These are phyloP conservation scores for Salix purpurea DNA, from an alignment of 345 rosid species.

Conservation along the genomic window DNA sequence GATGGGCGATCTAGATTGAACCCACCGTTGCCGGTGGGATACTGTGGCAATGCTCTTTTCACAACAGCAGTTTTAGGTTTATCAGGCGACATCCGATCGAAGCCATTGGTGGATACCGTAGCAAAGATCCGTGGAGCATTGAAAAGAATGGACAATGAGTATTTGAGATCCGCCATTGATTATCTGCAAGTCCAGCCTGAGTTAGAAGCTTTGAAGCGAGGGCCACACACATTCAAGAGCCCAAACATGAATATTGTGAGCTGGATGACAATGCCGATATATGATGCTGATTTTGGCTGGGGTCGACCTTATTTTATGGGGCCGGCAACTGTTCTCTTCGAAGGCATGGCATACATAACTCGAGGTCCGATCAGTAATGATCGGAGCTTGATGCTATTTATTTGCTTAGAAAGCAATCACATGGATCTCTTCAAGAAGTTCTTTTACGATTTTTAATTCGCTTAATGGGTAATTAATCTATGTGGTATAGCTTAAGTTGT, in stretches of 20 bases:
- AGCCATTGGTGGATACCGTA: conserved; percentile 23
- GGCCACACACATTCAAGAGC: background rate
- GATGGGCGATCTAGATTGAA: conserved; percentile 40
- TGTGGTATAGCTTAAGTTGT: no score
- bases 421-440: background rate
- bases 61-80: conserved; percentile 12
- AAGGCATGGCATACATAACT: conserved; percentile 2
- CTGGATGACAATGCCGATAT: conserved; percentile 15
- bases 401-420: conserved; percentile 3
- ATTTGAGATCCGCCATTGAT: conserved; percentile 38
- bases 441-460: conserved; percentile 4
- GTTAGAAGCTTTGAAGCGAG: background rate
- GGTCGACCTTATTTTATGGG: background rate
- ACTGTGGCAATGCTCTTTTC: conserved; percentile 41
- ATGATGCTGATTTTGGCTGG: conserved; percentile 21
- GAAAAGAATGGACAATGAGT: conserved; percentile 30
- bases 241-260: conserved; percentile 20
- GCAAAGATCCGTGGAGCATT: conserved; percentile 22
- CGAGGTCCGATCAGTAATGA: background rate
- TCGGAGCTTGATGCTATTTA: background rate
- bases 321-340: background rate
- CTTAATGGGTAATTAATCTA: no score
- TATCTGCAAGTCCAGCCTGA: background rate
- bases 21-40: conserved; percentile 41
- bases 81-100: conserved; percentile 23